phyloP scores from a whole-genome alignment of 257 asterid species.

The Handroanthus guayacan region DNA sequence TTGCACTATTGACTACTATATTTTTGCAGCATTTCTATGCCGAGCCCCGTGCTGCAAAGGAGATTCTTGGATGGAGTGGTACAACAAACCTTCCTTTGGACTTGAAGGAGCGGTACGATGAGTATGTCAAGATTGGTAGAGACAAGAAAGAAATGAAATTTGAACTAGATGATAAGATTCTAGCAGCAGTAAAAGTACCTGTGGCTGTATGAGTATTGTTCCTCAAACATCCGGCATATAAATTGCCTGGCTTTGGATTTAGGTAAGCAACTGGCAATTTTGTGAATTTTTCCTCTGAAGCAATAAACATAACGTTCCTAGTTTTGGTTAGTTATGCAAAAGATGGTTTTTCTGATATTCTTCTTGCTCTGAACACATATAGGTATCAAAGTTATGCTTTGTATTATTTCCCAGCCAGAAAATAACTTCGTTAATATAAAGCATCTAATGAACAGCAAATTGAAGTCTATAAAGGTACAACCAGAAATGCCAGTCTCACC shows the following conservation, averaged over 20 bases:
- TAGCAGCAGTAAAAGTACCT: constrained; percentile 75
- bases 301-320: constrained; percentile 27
- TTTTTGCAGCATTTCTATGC: constrained; percentile 87
- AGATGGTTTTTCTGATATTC: neutral
- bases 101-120: constrained; percentile 81
- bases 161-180: constrained; percentile 90
- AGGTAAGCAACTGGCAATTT: constrained; percentile 27
- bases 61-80: constrained; percentile 81
- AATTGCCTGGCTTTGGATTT: constrained; percentile 13
- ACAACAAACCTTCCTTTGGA: constrained; percentile 81
- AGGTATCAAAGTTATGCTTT: neutral
- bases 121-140: constrained; percentile 90
- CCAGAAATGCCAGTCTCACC: no score
- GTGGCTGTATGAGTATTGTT: constrained; percentile 64
- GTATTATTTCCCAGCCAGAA: no score
- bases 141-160: constrained; percentile 83
- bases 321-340: constrained; percentile 1
- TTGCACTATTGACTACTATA: neutral
- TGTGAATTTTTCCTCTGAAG: constrained; percentile 1
- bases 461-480: no score
- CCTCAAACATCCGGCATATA: constrained; percentile 22
- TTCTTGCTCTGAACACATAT: neutral
- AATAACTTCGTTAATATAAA: no score
- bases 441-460: no score
- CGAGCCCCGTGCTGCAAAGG: constrained; percentile 95